These are phyloP conservation scores for Hansenula sp. DNA, from an alignment of 1,139 yeast genomes.

Conservation along the genomic window DNA sequence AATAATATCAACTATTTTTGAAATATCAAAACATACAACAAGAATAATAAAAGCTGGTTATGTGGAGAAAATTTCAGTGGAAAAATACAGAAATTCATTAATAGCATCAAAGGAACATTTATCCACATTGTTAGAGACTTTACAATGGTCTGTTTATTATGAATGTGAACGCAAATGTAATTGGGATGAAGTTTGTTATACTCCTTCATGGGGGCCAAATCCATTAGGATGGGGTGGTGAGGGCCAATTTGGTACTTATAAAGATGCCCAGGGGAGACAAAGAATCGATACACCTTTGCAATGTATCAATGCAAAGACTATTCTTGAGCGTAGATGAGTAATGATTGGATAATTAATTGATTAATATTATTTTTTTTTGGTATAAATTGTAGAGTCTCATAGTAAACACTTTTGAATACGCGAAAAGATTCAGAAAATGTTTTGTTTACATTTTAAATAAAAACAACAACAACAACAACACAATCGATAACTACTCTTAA, in stretches of 20 bases:
- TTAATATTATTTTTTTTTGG: too few species aligned
- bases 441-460: too few species aligned
- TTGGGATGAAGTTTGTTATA: conserved; percentile 42
- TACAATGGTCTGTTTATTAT: conserved; percentile 42
- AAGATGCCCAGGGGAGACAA: conserved; percentile 5
- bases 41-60: neutral
- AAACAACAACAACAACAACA: too few species aligned
- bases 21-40: conserved; percentile 4
- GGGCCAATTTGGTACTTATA: conserved; percentile 7
- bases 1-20: conserved; percentile 32
- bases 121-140: conserved; percentile 18
- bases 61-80: neutral
- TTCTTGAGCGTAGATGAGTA: conserved; percentile 1
- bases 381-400: too few species aligned
- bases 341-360: too few species aligned
- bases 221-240: conserved; percentile 32
- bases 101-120: conserved; percentile 14
- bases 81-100: conserved; percentile 6
- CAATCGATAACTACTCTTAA: too few species aligned
- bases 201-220: conserved; percentile 59
- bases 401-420: too few species aligned
- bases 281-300: conserved; percentile 9
- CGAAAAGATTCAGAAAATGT: too few species aligned
- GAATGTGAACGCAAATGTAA: conserved; percentile 37
- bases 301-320: conserved; percentile 12